A percentile compares a stretch with the other conserved stretches of the same genome.
phyloP scores from a whole-genome alignment of 2,329 filamentous ascomycete genomes.

The Ophiostoma triangulosporum region DNA sequence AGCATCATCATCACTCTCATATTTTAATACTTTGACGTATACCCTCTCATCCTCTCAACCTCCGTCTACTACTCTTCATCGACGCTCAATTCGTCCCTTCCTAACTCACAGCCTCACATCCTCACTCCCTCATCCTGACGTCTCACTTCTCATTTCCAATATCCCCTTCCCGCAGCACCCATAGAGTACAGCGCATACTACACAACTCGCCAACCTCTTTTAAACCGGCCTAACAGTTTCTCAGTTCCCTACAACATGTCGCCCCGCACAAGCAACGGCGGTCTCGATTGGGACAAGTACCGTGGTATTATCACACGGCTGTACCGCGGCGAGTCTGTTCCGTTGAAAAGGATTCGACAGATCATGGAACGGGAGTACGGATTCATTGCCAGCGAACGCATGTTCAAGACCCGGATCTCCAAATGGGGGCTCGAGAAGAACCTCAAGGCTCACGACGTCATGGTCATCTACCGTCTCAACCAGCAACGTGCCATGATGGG shows the following conservation, averaged over 20 bases:
- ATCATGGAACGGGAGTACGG: slow-evolving; percentile 17
- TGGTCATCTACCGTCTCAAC: slow-evolving; percentile 16
- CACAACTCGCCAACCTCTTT: background rate
- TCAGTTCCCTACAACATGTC: background rate
- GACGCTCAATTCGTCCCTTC: background rate
- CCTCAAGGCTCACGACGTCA: slow-evolving; percentile 19
- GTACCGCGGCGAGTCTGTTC: slow-evolving; percentile 17
- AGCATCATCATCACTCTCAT: background rate
- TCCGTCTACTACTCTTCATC: background rate
- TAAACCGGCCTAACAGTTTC: background rate
- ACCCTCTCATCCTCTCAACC: background rate
- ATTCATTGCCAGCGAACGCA: slow-evolving; percentile 20
- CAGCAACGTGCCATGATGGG: slow-evolving; percentile 16
- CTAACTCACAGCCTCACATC: too few species aligned
- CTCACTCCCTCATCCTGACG: background rate
- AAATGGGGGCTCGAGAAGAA: slow-evolving; percentile 23
- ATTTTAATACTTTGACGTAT: too few species aligned
- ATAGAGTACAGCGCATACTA: background rate
- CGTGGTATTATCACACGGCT: slow-evolving; percentile 17
- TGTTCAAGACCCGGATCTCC: slow-evolving; percentile 23
- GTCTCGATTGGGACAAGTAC: slow-evolving; percentile 18
- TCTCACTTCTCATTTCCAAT: too few species aligned
- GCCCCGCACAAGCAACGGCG: too few species aligned
- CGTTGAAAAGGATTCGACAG: slow-evolving; percentile 18
- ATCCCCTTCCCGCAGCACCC: background rate